Conservation (phyloP, 2,329 filamentous ascomycete genomes). For the Fusarium sterilihyphosum region DNA sequence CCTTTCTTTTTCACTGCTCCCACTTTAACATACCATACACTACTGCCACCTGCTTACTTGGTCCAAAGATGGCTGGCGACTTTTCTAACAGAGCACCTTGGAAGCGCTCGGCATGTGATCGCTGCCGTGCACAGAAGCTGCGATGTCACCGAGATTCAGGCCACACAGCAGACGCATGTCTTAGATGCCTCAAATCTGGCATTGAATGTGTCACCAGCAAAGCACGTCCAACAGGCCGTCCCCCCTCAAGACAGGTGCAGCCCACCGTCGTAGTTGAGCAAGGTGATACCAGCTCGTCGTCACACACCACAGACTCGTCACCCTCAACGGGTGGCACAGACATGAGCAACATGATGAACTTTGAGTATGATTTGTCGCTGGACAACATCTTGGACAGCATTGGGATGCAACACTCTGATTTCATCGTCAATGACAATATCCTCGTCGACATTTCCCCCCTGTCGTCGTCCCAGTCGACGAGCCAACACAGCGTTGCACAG, state of each 20-base stretch:
- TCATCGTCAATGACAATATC: not conserved
- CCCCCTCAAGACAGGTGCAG: not conserved
- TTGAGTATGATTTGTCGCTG: not conserved
- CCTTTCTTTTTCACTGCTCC: not conserved
- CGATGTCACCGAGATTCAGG: not conserved
- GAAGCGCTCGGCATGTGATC: conserved; percentile 1
- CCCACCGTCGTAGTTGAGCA: not conserved
- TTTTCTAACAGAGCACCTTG: not conserved
- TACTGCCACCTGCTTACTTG: not conserved
- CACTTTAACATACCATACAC: not conserved
- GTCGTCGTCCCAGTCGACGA: not conserved
- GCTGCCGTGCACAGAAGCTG: not conserved
- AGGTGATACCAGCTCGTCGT: not conserved
- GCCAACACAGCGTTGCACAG: not conserved
- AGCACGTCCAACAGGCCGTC: not conserved
- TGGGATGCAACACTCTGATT: not conserved
- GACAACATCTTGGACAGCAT: not conserved
- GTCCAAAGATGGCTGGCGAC: not conserved
- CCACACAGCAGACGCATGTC: not conserved
- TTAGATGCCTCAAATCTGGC: not conserved
- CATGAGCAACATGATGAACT: not conserved
- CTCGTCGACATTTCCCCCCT: not conserved
- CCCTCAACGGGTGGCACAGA: not conserved
- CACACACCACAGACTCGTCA: not conserved
- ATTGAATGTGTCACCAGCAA: not conserved